Evolutionary conservation across 345 rosid species (phyloP).

Genomic region (Citrus australasica): DNA sequence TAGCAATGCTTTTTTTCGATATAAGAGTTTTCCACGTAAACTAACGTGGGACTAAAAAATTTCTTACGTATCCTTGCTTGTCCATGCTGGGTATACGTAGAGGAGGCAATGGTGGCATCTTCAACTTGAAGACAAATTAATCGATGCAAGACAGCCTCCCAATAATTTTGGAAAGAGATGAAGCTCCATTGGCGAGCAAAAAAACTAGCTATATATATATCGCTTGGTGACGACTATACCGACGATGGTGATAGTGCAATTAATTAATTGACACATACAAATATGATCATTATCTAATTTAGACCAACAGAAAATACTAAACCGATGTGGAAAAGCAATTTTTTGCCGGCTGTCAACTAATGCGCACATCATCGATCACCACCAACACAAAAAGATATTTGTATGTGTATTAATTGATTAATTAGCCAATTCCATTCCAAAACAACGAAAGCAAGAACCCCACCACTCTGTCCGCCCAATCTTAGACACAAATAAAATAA

Average conservation of each 20-base stretch:
- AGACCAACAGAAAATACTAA: not conserved
- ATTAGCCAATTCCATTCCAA: too few relatives aligned
- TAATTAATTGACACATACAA: not conserved
- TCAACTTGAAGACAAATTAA: not conserved
- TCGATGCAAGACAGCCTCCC: not conserved
- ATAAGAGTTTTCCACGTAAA: too few relatives aligned
- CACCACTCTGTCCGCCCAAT: conserved; percentile 18
- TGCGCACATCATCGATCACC: not conserved
- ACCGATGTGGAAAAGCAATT: conserved; percentile 6
- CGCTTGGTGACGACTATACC: not conserved
- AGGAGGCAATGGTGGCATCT: not conserved
- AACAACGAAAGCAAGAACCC: conserved; percentile 1
- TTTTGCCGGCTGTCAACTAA: not conserved
- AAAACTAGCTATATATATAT: not conserved
- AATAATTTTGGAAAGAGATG: conserved; percentile 12
- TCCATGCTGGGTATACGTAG: too few relatives aligned
- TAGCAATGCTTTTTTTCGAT: too few relatives aligned
- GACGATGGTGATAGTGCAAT: not conserved
- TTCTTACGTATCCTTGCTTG: too few relatives aligned
- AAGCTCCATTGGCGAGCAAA: conserved; percentile 3
- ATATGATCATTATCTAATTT: not conserved
- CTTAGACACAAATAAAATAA: conserved; percentile 6
- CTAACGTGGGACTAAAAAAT: too few relatives aligned
- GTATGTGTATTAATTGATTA: not conserved
- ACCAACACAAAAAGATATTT: not conserved